Base-by-base conservation (phyloP, 345 rosid genomes). In the Camelina laxa region DNA sequence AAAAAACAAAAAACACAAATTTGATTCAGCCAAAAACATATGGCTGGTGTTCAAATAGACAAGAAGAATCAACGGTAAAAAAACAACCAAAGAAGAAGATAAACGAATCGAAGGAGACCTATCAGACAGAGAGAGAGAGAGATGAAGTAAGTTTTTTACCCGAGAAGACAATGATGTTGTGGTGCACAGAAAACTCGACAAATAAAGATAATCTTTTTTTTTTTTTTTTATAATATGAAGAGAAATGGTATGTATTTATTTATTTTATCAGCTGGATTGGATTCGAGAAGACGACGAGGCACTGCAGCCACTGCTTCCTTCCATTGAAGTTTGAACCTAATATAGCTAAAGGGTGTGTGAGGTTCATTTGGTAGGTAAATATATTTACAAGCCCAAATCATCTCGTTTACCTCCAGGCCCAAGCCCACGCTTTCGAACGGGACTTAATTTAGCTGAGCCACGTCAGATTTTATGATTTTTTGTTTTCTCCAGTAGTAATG, bases 281-380 rank as follows among this genome's bases (percentile, higher is more conserved):
- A 31, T 62, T 62, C 38, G 44, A 60, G 6, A 69, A 61, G 30
- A 69, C 47, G 75, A 55, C 53, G 70, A 63, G 15, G 58, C 65
- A 76, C 66, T 6, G 65, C 62, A 77, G 80, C 80, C 80, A 77
- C 80, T 62, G 75, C 75, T 70, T 62, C 41, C 75, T 70, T 62
- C 41, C 44, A 55, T 76, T 30, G 67, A 76, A 56, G 48, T 70
- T 27, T 48, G 80, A 38, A 49, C 76, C 70, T 55, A 62, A 33
- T 51, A 1, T 27, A 27, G 35, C 4, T 24, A 39, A 41, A 31
- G 36, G 9, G 9, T n/a, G n/a, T n/a, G 36, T 1, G 12, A 21
- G 7, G n/a, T 41, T 30, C 27, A 39, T 3, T 27, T 0, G 7
- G 11, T 1, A 3, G 12, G 9, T 42, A 33, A 15, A 41, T 20